Evolutionary conservation across 2,329 filamentous ascomycete species (phyloP), one percentile per base, ranked within the genome.

Genomic region (Aphanocladium album): DNA sequence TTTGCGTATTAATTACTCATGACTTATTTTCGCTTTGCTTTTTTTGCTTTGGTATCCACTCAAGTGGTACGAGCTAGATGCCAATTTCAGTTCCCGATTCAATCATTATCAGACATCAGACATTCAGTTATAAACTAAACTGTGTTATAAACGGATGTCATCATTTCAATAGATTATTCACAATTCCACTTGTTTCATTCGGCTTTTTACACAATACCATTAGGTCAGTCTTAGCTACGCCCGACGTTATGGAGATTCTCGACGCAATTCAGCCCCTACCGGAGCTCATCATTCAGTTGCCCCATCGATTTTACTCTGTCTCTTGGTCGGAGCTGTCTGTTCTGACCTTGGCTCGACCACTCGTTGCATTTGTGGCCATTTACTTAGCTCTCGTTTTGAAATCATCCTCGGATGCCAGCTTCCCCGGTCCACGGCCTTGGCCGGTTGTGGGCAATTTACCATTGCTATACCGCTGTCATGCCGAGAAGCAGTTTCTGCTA

Each of bases 401-500:
- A 35, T 41, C 55, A 11, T 57, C 55, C 1, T 21, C 55, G 14
- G 14, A 27, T 25, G 6, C 45, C 12, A 27, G 21, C 33, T 57
- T 57, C 16, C 55, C 55, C 3, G 33, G 55, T 1, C 55, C 55
- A 8, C 21, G 55, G 2, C 45, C 45, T n/a, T 57, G 55, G 55
- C 55, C 55, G 23, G 41, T 57, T 19, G 45, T 57, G 2, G 55
- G 55, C 33, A 50, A 57, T 11, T 33, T 57, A 45, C 55, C 55
- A 14, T 57, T 45, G 17, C 55, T 57, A 12, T 50, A 57, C 19
- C 45, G 55, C 17, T 41, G 45, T 33, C 55, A 57, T 41, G 55
- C 55, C 3, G 55, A 57, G 21, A 39, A 30, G 9, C 55, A 57
- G 19, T 50, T 57, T 4, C 27, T 57, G 12, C 2, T 49, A 1